Evolutionary conservation across 148 eudicot genomes (phyloP).

Genomic region (Cornus kousa): DNA sequence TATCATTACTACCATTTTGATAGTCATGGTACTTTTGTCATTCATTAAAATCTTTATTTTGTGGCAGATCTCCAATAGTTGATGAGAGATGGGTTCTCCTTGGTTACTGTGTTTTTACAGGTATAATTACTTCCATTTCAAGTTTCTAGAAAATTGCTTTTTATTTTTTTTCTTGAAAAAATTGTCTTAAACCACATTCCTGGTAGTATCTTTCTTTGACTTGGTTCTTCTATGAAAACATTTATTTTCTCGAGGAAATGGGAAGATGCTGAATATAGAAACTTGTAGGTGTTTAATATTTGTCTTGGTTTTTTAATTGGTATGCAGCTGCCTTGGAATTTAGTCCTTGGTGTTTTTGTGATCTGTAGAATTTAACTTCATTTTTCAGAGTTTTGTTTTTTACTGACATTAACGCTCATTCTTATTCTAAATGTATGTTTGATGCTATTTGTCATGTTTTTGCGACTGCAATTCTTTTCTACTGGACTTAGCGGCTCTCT

Average conservation of each 20-base stretch:
- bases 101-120: constrained; percentile 67
- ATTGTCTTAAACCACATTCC: too few species aligned
- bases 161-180: too few species aligned
- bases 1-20: neutral
- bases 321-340: neutral
- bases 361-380: neutral
- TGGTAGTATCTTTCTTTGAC: neutral
- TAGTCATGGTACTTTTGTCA: neutral
- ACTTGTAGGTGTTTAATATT: neutral
- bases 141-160: neutral
- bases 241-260: neutral
- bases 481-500: constrained; percentile 48
- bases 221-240: neutral
- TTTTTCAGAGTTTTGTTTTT: neutral
- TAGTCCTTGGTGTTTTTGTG: neutral
- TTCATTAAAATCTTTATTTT: constrained; percentile 4
- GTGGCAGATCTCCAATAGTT: constrained; percentile 73
- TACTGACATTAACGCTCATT: neutral
- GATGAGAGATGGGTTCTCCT: constrained; percentile 85
- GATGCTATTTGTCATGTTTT: neutral
- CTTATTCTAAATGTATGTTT: neutral
- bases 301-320: neutral
- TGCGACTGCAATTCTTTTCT: constrained; percentile 10
- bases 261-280: neutral
- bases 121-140: constrained; percentile 26